Evolutionary conservation across 352 stramenopile species (phyloP), one percentile per base, ranked within the genome.

Genomic region (Globisporangium barbulae): DNA sequence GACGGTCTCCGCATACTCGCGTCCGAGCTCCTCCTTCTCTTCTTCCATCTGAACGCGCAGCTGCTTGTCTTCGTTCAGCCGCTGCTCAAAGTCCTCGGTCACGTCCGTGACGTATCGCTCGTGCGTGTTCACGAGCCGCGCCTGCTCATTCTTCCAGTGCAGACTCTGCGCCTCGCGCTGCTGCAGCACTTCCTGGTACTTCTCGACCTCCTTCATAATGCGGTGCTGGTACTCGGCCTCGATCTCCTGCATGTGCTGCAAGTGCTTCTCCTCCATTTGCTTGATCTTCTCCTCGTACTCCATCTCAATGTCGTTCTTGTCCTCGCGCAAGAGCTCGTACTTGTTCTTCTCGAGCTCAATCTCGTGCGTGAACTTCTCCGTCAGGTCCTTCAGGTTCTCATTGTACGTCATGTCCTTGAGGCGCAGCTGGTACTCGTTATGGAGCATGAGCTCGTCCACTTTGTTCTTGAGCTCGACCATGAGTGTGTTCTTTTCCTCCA

Each of bases 361-460:
- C 73, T 98, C 90, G 65, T 97, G 90, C 3, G 85, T 95, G 67
- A 97, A 98, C 67, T 96, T 94, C 55, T 98, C 90, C 4, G 83
- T 97, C 41, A 96, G 68, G 62, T 98, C 94, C 68, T 98, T 98
- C 31, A 98, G 79, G 57, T 97, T 96, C 63, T 98, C 94, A 54
- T 88, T 90, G 75, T 97, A 97, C 59, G 93, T 97, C 91, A 98
- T 98, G 65, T 98, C 93, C 61, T 98, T 97, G 17, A 98, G 75
- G 12, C 94, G 83, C 25, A 98, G 69, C 61, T 98, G 91, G 70
- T 98, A 98, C 58, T 98, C 94, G 67, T 98, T 98, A 65, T 98
- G 89, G 17, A 97, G 78, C 70, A 89, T 94, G 12, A 98, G 78
- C 61, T 98, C 91, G 60, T 98, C 94, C 15, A 98, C 90, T 75